Conservation (phyloP, 2,329 filamentous ascomycete species). For the Botrytis fragariae region DNA sequence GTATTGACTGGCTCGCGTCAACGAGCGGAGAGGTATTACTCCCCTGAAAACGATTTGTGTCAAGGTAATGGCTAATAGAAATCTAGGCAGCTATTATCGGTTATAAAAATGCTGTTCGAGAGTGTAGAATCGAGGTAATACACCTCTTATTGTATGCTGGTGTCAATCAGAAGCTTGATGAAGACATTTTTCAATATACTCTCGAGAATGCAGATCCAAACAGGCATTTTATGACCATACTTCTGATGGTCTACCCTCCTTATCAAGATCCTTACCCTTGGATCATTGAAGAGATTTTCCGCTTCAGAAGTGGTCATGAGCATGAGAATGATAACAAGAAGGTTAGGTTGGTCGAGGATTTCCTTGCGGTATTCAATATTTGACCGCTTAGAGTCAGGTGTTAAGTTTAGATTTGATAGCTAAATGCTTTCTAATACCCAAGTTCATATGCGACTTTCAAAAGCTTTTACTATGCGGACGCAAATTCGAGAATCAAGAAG, state of each 20-base stretch:
- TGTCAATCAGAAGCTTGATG: slow-evolving; percentile 23
- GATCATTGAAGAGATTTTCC: background rate
- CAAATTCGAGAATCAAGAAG: background rate
- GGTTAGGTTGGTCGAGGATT: background rate
- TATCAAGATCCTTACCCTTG: background rate
- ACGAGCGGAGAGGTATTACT: slow-evolving; percentile 34
- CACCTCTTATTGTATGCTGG: slow-evolving; percentile 29
- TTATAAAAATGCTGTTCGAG: slow-evolving; percentile 29
- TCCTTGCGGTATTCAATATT: background rate
- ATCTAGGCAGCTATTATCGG: slow-evolving; percentile 30
- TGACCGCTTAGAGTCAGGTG: background rate
- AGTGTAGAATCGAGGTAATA: slow-evolving; percentile 28
- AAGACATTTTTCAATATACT: slow-evolving; percentile 17
- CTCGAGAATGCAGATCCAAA: background rate
- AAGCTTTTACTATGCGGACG: background rate
- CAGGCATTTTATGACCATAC: background rate
- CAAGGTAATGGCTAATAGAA: slow-evolving; percentile 3
- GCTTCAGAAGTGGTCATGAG: slow-evolving; percentile 8
- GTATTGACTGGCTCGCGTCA: slow-evolving; percentile 32
- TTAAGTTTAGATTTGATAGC: background rate
- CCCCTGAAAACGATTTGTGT: background rate
- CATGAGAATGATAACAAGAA: slow-evolving; percentile 7
- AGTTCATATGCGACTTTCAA: background rate
- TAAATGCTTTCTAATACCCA: background rate
- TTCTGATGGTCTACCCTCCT: background rate